Conservation (phyloP, 257 asterid species). For the Solanum appendiculatum region DNA sequence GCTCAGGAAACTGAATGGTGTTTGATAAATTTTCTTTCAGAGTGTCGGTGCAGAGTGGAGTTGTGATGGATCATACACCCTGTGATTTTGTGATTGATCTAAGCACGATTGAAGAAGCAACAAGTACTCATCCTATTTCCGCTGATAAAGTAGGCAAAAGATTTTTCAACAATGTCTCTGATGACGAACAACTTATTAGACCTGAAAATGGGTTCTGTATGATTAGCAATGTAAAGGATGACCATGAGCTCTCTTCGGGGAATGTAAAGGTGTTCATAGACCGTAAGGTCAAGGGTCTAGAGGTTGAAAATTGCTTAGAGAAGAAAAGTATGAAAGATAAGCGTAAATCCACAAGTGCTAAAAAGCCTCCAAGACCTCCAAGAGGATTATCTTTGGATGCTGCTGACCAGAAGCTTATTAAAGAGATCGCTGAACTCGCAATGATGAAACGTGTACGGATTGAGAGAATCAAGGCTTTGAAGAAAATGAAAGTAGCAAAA, state of each 20-base stretch:
- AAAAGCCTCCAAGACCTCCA: constrained; percentile 83
- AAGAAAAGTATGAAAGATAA: constrained; percentile 46
- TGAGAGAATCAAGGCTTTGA: constrained; percentile 68
- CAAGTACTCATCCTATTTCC: constrained; percentile 6
- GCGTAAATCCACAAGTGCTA: constrained; percentile 40
- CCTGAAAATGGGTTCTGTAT: constrained; percentile 7
- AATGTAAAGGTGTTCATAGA: constrained; percentile 11
- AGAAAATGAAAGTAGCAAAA: constrained; percentile 60
- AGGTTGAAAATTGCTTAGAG: not conserved
- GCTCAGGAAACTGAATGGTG: not conserved
- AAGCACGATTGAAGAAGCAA: constrained; percentile 15
- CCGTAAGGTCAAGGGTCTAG: not conserved
- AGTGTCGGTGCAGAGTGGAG: not conserved
- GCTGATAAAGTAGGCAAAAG: constrained; percentile 4
- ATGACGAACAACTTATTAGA: constrained; percentile 6
- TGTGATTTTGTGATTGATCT: constrained; percentile 38
- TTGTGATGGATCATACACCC: constrained; percentile 21
- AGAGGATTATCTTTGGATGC: constrained; percentile 65
- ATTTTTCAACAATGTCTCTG: constrained; percentile 4
- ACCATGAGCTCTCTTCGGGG: constrained; percentile 11
- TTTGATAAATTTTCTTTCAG: not conserved
- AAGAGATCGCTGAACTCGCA: constrained; percentile 66
- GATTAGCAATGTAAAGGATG: not conserved
- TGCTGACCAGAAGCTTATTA: constrained; percentile 77
- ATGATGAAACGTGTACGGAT: constrained; percentile 65